phyloP scores from a whole-genome alignment of 1,284 basidiomycete genomes.

The Schizopora paradoxa region DNA sequence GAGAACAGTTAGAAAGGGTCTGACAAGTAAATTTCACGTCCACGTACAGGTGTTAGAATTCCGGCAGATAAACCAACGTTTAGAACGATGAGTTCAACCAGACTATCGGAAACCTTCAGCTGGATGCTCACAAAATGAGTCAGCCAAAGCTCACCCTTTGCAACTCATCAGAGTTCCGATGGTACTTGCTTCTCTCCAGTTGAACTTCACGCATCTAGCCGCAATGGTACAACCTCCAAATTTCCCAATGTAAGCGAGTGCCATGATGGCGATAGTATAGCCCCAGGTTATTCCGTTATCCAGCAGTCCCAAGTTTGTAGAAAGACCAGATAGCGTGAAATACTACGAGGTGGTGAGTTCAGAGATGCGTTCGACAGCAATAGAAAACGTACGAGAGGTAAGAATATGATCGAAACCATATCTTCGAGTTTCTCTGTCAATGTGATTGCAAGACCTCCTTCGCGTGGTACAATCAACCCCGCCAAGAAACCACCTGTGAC shows the following conservation, averaged over 20 bases:
- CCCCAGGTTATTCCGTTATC: slow-evolving; percentile 59
- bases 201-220: slow-evolving; percentile 49
- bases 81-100: slow-evolving; percentile 60
- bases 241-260: slow-evolving; percentile 54
- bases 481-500: slow-evolving; percentile 52
- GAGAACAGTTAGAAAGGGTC: slow-evolving; percentile 8
- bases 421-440: slow-evolving; percentile 67
- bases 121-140: too few relatives aligned
- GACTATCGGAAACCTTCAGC: slow-evolving; percentile 23
- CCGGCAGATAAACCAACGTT: slow-evolving; percentile 66
- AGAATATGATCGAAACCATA: slow-evolving; percentile 51
- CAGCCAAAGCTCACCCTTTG: slow-evolving; percentile 50
- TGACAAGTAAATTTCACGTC: slow-evolving; percentile 8
- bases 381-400: slow-evolving; percentile 46
- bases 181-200: slow-evolving; percentile 53
- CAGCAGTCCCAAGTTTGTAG: slow-evolving; percentile 62
- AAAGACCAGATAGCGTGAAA: slow-evolving; percentile 60
- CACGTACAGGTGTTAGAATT: slow-evolving; percentile 59
- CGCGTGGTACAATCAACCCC: slow-evolving; percentile 59
- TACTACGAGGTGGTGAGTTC: slow-evolving; percentile 32
- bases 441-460: slow-evolving; percentile 56
- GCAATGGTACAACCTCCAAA: slow-evolving; percentile 52
- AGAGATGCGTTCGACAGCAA: background rate
- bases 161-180: slow-evolving; percentile 72
- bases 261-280: slow-evolving; percentile 48